Evolutionary conservation across 257 asterid genomes (phyloP).

Genomic region (Catharanthus roseus): DNA sequence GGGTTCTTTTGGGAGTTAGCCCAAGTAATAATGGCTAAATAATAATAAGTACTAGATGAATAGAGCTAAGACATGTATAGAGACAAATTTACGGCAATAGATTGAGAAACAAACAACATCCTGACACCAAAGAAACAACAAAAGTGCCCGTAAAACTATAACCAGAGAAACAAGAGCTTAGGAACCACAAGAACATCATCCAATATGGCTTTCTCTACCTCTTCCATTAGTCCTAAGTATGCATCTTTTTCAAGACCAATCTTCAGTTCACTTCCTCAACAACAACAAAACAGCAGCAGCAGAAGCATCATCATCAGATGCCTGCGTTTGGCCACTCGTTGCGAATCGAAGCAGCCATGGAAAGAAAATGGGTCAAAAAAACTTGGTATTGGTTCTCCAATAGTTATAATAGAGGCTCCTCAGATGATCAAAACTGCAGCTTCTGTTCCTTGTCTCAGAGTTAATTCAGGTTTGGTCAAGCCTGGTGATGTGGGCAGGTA

Average conservation of each 20-base stretch:
- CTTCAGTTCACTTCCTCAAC: slow-evolving; percentile 11
- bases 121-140: too few species aligned
- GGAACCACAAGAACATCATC: slow-evolving; percentile 23
- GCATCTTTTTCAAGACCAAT: slow-evolving; percentile 17
- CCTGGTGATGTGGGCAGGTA: slow-evolving; percentile 92
- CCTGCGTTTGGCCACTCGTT: too few species aligned
- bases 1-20: too few species aligned
- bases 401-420: slow-evolving; percentile 70
- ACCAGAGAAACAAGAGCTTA: background rate
- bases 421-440: slow-evolving; percentile 68
- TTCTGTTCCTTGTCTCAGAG: slow-evolving; percentile 73
- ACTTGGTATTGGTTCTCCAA: slow-evolving; percentile 67
- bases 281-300: too few species aligned
- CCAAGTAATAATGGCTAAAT: too few species aligned
- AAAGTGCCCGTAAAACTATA: background rate
- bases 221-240: slow-evolving; percentile 21
- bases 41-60: background rate
- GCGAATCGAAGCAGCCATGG: slow-evolving; percentile 28
- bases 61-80: too few species aligned
- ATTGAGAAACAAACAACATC: too few species aligned
- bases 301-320: background rate
- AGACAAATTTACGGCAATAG: too few species aligned
- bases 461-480: slow-evolving; percentile 60
- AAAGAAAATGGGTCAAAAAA: slow-evolving; percentile 11
- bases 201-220: slow-evolving; percentile 19